Evolutionary conservation across 2,329 filamentous ascomycete genomes (phyloP), one percentile per base, ranked within the genome.

Genomic region (Pseudopithomyces chartarum): DNA sequence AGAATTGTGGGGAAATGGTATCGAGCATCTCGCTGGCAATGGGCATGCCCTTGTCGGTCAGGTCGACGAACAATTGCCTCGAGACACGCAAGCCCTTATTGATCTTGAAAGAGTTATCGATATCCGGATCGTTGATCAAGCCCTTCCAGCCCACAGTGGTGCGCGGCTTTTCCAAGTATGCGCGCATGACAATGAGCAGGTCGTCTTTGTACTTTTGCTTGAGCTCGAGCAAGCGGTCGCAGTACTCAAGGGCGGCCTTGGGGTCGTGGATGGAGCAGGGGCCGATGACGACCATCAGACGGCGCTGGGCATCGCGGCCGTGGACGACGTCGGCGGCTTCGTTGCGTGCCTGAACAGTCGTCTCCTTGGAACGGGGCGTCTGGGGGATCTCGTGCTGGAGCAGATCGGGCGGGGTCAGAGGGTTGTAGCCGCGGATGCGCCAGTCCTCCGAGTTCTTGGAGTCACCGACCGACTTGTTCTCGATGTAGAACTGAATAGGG

Each of bases 121-220:
- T 96, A 73, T 98, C 94, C 1, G 95, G 95, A 79, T 99, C 95
- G 76, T 99, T 98, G 81, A 99, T 96, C 68, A 99, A 82, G 48
- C 95, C 95, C 82, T 99, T 99, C 95, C 95, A 99, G 66, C 95
- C 95, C 26, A 99, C 92, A 0, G 95, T 99, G 26, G 95, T 99
- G 63, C 95, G 88, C 20, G 95, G 95, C 84, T 99, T 99, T 84
- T 99, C 95, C 58, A 99, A 87, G 85, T 99, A 99, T 62, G 92
- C 91, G 67, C 95, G 90, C 95, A 99, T 99, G 60, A 99, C 90
- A 66, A 99, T 95, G 68, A 96, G 84, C 36, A 99, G 85, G 73
- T 98, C 92, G 70, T 93, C 85, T 75, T 90, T 85, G 81, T 97
- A 89, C 81, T 96, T 95, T 74, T 93, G 86, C 79, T 94, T 93